These are phyloP conservation scores for Luvunga scandens DNA, from an alignment of 345 rosid species.

Conservation along the genomic window DNA sequence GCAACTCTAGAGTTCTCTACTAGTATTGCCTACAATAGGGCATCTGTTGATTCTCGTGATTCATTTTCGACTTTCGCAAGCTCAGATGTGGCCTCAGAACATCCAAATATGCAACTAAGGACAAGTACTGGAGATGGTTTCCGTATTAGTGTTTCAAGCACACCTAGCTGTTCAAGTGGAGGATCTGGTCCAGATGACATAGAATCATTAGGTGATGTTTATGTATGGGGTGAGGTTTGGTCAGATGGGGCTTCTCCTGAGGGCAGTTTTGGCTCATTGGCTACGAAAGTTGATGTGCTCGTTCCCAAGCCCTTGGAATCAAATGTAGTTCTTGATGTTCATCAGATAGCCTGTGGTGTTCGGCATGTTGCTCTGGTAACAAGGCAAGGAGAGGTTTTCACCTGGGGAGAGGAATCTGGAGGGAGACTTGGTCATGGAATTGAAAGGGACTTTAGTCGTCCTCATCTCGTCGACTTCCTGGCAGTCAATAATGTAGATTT, in stretches of 20 bases:
- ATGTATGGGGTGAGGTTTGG: slow-evolving; percentile 97
- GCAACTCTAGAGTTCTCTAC: slow-evolving; percentile 46
- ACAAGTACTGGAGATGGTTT: slow-evolving; percentile 83
- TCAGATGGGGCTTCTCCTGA: slow-evolving; percentile 54
- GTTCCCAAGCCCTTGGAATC: slow-evolving; percentile 85
- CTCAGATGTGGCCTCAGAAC: slow-evolving; percentile 85
- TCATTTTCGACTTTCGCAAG: slow-evolving; percentile 37
- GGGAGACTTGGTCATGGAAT: slow-evolving; percentile 95
- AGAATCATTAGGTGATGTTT: slow-evolving; percentile 94
- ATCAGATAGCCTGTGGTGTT: slow-evolving; percentile 83
- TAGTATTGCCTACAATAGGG: slow-evolving; percentile 48
- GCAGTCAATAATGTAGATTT: slow-evolving; percentile 74
- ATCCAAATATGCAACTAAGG: slow-evolving; percentile 85
- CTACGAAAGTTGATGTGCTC: slow-evolving; percentile 52
- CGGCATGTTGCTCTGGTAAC: slow-evolving; percentile 87
- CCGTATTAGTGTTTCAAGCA: slow-evolving; percentile 90
- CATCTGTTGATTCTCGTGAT: slow-evolving; percentile 61
- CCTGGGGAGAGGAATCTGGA: slow-evolving; percentile 99
- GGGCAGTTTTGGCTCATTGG: slow-evolving; percentile 38
- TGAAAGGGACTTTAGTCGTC: slow-evolving; percentile 61
- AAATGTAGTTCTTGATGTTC: slow-evolving; percentile 94
- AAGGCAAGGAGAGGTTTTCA: slow-evolving; percentile 93
- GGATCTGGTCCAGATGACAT: slow-evolving; percentile 99
- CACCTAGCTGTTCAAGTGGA: slow-evolving; percentile 91
- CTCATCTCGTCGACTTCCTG: slow-evolving; percentile 78